Evolutionary conservation across 2,329 filamentous ascomycete genomes (phyloP).

Genomic region (Xylariaceae sp.): DNA sequence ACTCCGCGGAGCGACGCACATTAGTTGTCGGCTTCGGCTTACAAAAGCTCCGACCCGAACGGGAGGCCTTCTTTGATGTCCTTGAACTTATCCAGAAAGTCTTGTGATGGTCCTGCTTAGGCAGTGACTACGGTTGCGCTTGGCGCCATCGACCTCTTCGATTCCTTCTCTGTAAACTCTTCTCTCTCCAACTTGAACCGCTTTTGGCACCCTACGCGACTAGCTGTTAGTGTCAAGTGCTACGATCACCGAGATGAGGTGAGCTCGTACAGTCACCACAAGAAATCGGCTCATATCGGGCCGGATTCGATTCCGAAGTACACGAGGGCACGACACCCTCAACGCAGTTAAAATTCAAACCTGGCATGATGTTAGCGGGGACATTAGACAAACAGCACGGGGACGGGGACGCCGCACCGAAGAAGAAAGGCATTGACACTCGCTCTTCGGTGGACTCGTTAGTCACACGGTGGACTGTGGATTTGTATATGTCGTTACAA

Average conservation of each 20-base stretch:
- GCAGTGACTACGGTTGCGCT: constrained; percentile 21
- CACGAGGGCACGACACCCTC: constrained; percentile 45
- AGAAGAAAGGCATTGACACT: constrained; percentile 53
- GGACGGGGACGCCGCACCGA: constrained; percentile 31
- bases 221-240: not conserved
- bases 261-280: constrained; percentile 39
- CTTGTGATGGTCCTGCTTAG: constrained; percentile 32
- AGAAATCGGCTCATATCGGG: constrained; percentile 47
- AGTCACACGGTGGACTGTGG: constrained; percentile 46
- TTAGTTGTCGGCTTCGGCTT: constrained; percentile 59
- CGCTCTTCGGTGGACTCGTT: constrained; percentile 37
- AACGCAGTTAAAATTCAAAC: constrained; percentile 46
- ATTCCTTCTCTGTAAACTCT: constrained; percentile 23
- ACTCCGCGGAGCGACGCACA: constrained; percentile 58
- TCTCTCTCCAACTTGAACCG: constrained; percentile 30
- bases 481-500: constrained; percentile 45
- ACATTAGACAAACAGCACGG: not conserved
- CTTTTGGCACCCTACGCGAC: constrained; percentile 28
- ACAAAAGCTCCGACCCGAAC: constrained; percentile 42
- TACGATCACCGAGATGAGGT: too few relatives aligned
- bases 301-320: constrained; percentile 38
- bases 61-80: constrained; percentile 59
- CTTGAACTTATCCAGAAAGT: constrained; percentile 58
- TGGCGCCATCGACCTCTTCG: constrained; percentile 20
- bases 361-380: constrained; percentile 20